These are phyloP conservation scores for Populus davidiana DNA, from an alignment of 345 rosid genomes.

Conservation along the genomic window DNA sequence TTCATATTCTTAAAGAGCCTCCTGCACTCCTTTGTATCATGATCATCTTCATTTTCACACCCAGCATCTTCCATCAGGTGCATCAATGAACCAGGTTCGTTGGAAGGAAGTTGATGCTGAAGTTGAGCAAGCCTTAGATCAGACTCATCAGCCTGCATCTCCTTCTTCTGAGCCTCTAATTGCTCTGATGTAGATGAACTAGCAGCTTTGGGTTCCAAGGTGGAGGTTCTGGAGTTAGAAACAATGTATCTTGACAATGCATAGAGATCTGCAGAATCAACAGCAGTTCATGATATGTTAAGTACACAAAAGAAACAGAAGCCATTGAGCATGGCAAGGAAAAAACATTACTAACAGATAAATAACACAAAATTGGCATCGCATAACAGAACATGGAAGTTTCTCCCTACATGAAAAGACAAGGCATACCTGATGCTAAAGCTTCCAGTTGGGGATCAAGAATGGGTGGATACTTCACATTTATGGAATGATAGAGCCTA, in stretches of 20 bases:
- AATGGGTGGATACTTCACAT: constrained; percentile 85
- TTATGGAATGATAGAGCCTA: constrained; percentile 73
- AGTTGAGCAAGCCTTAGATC: constrained; percentile 91
- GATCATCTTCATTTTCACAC: constrained; percentile 79
- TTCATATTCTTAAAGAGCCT: constrained; percentile 66
- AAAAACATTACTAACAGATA: background rate
- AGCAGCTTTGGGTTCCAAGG: constrained; percentile 35
- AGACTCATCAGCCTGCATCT: constrained; percentile 46
- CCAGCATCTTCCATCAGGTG: constrained; percentile 65
- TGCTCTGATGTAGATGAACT: constrained; percentile 43
- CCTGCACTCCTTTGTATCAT: constrained; percentile 76
- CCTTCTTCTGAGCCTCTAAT: constrained; percentile 32
- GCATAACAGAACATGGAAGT: background rate
- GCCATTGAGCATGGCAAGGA: background rate
- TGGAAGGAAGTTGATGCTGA: constrained; percentile 88
- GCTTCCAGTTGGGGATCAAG: constrained; percentile 89
- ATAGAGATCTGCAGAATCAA: constrained; percentile 69
- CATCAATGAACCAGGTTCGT: constrained; percentile 93
- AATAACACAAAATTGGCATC: background rate
- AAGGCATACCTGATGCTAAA: constrained; percentile 70
- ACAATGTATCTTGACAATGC: constrained; percentile 78
- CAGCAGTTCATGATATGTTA: background rate
- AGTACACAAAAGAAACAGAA: background rate
- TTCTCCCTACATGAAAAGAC: background rate
- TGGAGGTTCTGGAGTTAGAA: constrained; percentile 46